Base-by-base conservation (phyloP, 202 grass and related monocot genomes). In the Dendrocalamus latiflorus region DNA sequence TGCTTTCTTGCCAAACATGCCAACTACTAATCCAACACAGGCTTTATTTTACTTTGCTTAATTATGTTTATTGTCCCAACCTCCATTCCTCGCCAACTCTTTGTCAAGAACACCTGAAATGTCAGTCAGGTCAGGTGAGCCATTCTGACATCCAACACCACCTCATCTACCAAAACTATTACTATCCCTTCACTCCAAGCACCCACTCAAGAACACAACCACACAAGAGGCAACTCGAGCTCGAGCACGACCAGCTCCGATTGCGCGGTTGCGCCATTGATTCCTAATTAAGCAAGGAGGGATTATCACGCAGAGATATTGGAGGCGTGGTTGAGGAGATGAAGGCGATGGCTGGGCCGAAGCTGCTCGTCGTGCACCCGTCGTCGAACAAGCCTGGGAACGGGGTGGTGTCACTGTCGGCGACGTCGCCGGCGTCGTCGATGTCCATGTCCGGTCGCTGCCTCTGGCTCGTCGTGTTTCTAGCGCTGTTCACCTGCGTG, bases 341-440 rank as follows among this genome's bases (percentile, higher is more conserved):
- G 89, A 94, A 89, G 80, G 83, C 85, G 15, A 90, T 78, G 63
- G 20, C 80, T 1, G 82, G 89, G 36, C 24, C 92, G 24, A 94
- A 85, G 76, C 33, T 92, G 26, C 72, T 92, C 69, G 53, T 92
- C 78, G 76, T 92, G 10, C 87, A 90, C 56, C 83, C 84, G 48
- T 42, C 91, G 7, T 94, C 86, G 69, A 91, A 87, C 75, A 91
- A 91, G 75, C 7, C 60, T n/a, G 45, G 25, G 39, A 86, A 51
- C 17, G 83, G 78, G n/a, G 44, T 18, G 83, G 37, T 18, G 64
- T 64, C 11, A 11, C 56, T 17, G 26, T 12, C 78, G 48, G 13
- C 68, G 9, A 65, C 41, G 74, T 51, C 83, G 72, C 43, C 42
- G 67, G 39, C 55, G 48, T 53, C 81, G 49, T 1, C 69, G 42